A percentile compares a stretch with the other conserved stretches of the same genome.
Evolutionary conservation across 495 filamentous ascomycete genomes (phyloP).

Genomic region (Clavariopsis aquatica): DNA sequence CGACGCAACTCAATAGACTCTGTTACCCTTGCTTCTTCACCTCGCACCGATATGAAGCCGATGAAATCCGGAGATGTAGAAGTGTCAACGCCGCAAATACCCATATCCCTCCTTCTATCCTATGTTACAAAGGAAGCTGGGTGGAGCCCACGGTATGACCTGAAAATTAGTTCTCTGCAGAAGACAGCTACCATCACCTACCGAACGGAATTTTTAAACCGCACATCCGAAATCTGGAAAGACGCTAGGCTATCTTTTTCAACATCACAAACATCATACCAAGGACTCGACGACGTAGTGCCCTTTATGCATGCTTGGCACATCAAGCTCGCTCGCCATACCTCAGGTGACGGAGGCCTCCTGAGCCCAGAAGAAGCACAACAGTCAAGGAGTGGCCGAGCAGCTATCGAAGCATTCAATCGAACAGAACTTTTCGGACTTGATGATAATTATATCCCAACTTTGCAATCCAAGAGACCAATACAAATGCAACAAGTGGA

Average conservation of each 20-base stretch:
- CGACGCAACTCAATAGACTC: constrained; percentile 57
- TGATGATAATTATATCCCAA: constrained; percentile 20
- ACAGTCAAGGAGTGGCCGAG: constrained; percentile 12
- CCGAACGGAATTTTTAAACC: constrained; percentile 64
- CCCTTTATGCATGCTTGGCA: constrained; percentile 64
- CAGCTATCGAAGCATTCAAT: constrained; percentile 12
- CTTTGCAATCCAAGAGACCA: constrained; percentile 11
- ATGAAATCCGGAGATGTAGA: constrained; percentile 39
- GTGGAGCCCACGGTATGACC: constrained; percentile 68
- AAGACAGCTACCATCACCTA: constrained; percentile 61
- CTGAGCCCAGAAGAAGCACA: constrained; percentile 22
- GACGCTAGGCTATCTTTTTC: constrained; percentile 66
- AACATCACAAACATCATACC: constrained; percentile 66
- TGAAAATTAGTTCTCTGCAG: constrained; percentile 59
- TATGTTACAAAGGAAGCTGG: constrained; percentile 64
- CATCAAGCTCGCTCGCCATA: constrained; percentile 49
- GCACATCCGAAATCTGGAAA: constrained; percentile 67
- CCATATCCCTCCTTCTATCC: constrained; percentile 57
- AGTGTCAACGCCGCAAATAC: constrained; percentile 32
- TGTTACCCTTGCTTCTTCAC: constrained; percentile 36
- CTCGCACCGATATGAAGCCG: constrained; percentile 4
- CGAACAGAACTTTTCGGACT: constrained; percentile 29
- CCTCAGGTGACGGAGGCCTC: constrained; percentile 28
- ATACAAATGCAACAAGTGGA: constrained; percentile 22
- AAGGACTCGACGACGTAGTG: constrained; percentile 59